A percentile compares a stretch with the other conserved stretches of the same genome.
Conservation (phyloP, 768 basidiomycete species). For the Asterophora parasitica region DNA sequence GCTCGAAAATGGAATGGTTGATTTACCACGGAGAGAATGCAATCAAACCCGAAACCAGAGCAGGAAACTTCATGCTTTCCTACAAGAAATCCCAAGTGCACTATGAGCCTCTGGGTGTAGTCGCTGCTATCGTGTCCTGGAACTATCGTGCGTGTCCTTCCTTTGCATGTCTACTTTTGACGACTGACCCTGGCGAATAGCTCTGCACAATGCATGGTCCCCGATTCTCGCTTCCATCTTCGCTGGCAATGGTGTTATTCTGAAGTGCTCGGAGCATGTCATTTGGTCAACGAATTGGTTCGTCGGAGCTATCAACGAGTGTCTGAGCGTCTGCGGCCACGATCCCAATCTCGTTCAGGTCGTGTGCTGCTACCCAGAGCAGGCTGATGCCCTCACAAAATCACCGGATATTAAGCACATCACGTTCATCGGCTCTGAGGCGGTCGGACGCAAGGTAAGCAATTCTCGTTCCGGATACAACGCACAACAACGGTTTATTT, state of each 20-base stretch:
- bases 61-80: slow-evolving; percentile 58
- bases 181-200: slow-evolving; percentile 30
- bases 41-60: slow-evolving; percentile 68
- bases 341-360: slow-evolving; percentile 87
- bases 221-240: slow-evolving; percentile 91
- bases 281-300: slow-evolving; percentile 89
- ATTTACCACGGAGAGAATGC: slow-evolving; percentile 79
- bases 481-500: not conserved
- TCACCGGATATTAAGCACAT: slow-evolving; percentile 86
- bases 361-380: slow-evolving; percentile 84
- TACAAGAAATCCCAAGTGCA: slow-evolving; percentile 78
- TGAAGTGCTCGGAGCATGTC: slow-evolving; percentile 92
- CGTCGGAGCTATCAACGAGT: slow-evolving; percentile 69
- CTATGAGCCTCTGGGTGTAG: slow-evolving; percentile 90
- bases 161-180: slow-evolving; percentile 3
- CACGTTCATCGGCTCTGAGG: slow-evolving; percentile 87
- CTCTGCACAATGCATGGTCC: slow-evolving; percentile 90
- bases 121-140: slow-evolving; percentile 92
- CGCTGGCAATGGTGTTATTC: slow-evolving; percentile 82
- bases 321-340: slow-evolving; percentile 78
- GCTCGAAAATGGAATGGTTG: slow-evolving; percentile 91
- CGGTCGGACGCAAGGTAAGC: slow-evolving; percentile 67
- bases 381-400: slow-evolving; percentile 77
- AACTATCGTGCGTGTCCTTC: slow-evolving; percentile 65
- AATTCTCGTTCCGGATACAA: not conserved